These are phyloP conservation scores for Thelonectria rubi DNA, from an alignment of 2,329 filamentous ascomycete genomes.

Conservation along the genomic window DNA sequence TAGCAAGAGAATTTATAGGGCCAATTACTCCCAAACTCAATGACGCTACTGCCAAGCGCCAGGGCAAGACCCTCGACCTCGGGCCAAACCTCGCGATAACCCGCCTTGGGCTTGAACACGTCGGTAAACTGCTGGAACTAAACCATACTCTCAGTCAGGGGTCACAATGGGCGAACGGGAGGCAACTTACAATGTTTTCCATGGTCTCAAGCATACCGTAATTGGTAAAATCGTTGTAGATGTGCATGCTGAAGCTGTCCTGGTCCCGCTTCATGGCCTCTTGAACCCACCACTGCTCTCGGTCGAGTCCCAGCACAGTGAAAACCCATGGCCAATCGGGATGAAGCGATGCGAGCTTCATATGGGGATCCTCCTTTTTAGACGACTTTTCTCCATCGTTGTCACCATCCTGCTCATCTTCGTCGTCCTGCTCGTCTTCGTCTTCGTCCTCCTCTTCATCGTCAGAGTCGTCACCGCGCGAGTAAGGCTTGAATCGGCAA, in stretches of 20 bases:
- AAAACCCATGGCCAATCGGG: no score
- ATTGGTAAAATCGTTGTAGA: conserved; percentile 52
- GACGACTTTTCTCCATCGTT: no score
- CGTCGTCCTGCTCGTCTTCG: no score
- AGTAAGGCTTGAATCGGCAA: conserved; percentile 9
- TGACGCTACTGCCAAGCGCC: conserved; percentile 8
- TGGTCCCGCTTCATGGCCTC: conserved; percentile 41
- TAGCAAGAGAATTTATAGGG: no score
- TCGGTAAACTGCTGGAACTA: conserved; percentile 49
- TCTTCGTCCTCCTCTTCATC: no score
- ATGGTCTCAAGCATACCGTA: conserved; percentile 54
- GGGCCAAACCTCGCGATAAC: conserved; percentile 35
- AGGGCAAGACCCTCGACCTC: conserved; percentile 37
- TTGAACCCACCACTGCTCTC: conserved; percentile 31
- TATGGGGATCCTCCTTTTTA: no score
- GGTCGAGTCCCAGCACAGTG: no score
- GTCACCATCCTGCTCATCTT: no score
- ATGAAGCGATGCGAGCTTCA: no score
- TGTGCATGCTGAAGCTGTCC: conserved; percentile 53
- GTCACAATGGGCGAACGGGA: accelerated
- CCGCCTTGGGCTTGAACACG: conserved; percentile 19
- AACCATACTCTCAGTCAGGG: no score
- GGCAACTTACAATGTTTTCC: conserved; percentile 48
- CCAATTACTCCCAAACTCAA: conserved; percentile 25
- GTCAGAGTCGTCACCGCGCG: no score